Percentiles rank a stretch among this genome's conserved stretches.
These are phyloP conservation scores for Leucocoprinus leucothites DNA, from an alignment of 768 basidiomycete species.

Conservation along the genomic window DNA sequence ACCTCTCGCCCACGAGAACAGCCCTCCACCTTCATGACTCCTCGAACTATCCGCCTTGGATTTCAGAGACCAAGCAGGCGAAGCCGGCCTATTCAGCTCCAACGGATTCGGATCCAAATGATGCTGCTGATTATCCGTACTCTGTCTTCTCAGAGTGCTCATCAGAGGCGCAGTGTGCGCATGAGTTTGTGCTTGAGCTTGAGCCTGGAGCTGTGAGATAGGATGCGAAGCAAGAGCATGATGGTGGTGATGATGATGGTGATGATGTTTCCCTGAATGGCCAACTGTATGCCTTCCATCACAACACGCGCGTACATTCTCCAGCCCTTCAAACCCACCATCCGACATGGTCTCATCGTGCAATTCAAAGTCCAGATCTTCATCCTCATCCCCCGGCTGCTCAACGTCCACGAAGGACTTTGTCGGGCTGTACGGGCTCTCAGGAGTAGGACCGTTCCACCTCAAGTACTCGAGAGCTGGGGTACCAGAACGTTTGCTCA, in stretches of 20 bases:
- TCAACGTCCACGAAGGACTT: slow-evolving; percentile 61
- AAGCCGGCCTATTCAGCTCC: slow-evolving; percentile 58
- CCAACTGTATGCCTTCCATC: slow-evolving; percentile 87
- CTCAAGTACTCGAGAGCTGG: slow-evolving; percentile 90
- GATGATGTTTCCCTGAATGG: slow-evolving; percentile 48
- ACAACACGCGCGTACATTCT: slow-evolving; percentile 93
- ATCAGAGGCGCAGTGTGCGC: slow-evolving; percentile 19
- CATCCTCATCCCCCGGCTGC: slow-evolving; percentile 27
- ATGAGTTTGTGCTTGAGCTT: background rate
- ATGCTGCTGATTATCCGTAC: slow-evolving; percentile 42
- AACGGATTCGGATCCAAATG: slow-evolving; percentile 47
- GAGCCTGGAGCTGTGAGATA: slow-evolving; percentile 11
- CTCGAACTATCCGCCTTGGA: slow-evolving; percentile 74
- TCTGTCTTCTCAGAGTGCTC: slow-evolving; percentile 30
- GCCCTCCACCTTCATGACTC: slow-evolving; percentile 59
- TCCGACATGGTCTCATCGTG: slow-evolving; percentile 72
- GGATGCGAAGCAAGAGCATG: slow-evolving; percentile 30
- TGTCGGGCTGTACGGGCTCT: slow-evolving; percentile 74
- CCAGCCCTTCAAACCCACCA: slow-evolving; percentile 85
- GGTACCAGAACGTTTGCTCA: slow-evolving; percentile 85
- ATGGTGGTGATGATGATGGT: slow-evolving; percentile 59
- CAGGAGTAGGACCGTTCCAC: slow-evolving; percentile 56
- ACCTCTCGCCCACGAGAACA: slow-evolving; percentile 67
- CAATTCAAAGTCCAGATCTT: slow-evolving; percentile 80
- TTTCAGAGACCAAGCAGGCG: slow-evolving; percentile 85